phyloP scores from a whole-genome alignment of 2,329 filamentous ascomycete species.

The Chaetothyriales sp. region DNA sequence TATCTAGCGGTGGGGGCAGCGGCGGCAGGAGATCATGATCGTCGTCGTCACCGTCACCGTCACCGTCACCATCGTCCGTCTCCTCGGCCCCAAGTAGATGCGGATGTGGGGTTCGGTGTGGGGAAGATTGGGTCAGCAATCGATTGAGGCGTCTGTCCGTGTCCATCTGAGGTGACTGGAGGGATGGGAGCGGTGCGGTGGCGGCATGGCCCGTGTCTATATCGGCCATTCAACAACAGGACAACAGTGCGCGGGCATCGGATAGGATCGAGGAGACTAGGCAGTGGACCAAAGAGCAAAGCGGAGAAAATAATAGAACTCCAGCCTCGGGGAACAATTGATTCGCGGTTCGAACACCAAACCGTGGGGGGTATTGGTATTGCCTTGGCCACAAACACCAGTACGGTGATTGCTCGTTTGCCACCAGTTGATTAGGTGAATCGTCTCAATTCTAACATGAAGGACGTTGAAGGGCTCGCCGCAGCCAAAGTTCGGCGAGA shows the following conservation, averaged over 20 bases:
- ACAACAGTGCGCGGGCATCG: neutral
- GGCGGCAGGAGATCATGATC: constrained; percentile 25
- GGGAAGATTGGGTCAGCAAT: constrained; percentile 19
- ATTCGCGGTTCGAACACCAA: no score
- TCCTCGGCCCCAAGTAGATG: constrained; percentile 35
- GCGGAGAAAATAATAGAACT: neutral
- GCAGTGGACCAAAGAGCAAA: neutral
- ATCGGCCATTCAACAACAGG: constrained; percentile 4
- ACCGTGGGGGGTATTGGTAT: no score
- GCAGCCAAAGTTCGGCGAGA: no score
- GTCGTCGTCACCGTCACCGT: constrained; percentile 23
- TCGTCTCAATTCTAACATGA: no score
- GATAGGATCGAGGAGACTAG: neutral
- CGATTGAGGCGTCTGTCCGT: constrained; percentile 22
- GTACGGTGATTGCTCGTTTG: no score
- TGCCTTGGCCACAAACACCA: no score
- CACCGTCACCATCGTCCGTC: constrained; percentile 38
- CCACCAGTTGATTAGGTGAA: no score
- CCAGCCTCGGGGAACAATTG: no score
- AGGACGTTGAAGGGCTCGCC: no score
- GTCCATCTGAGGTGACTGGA: constrained; percentile 36
- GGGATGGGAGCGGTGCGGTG: constrained; percentile 12
- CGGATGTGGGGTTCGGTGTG: constrained; percentile 5
- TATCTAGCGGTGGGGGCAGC: constrained; percentile 35
- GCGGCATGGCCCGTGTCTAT: constrained; percentile 41